phyloP scores from a whole-genome alignment of 768 basidiomycete species.

The Leucosporidium yakuticum region DNA sequence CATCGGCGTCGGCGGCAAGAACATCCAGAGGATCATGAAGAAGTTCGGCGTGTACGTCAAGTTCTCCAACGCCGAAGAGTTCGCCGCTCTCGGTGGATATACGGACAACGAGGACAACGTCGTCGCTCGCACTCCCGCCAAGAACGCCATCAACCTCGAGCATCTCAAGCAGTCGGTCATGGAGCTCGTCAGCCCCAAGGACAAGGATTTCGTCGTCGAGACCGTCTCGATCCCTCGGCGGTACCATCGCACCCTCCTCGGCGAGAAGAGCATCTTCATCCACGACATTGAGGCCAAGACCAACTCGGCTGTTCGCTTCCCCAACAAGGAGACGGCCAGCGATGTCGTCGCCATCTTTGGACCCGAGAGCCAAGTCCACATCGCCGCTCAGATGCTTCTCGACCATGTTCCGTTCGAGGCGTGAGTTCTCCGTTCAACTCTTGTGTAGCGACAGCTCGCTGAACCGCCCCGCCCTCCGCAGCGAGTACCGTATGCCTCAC shows the following conservation, averaged over 20 bases:
- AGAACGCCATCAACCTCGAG: conserved; percentile 91
- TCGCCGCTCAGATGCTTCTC: conserved; percentile 90
- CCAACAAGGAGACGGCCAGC: conserved; percentile 87
- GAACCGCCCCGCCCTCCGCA: neutral
- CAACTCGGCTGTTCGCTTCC: conserved; percentile 80
- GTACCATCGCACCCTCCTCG: conserved; percentile 88
- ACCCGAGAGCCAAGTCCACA: conserved; percentile 92
- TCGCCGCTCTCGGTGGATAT: conserved; percentile 87
- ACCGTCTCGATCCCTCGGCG: conserved; percentile 86
- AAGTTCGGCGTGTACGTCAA: conserved; percentile 99
- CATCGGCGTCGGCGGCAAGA: conserved; percentile 94
- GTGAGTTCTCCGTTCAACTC: conserved; percentile 14
- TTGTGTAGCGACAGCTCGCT: no score
- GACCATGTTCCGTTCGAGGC: conserved; percentile 74
- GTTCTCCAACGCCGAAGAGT: conserved; percentile 96
- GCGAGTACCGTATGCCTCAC: conserved; percentile 57
- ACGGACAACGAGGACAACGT: conserved; percentile 98
- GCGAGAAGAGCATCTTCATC: conserved; percentile 95
- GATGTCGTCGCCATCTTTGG: conserved; percentile 95
- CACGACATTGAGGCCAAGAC: conserved; percentile 96
- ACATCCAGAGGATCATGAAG: conserved; percentile 99
- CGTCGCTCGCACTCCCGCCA: conserved; percentile 93
- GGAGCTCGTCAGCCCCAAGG: conserved; percentile 96
- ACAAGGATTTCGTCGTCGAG: conserved; percentile 94
- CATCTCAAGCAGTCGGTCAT: conserved; percentile 92